phyloP scores from a whole-genome alignment of 164 flowering plant genomes.

The Kingdonia uniflora region DNA sequence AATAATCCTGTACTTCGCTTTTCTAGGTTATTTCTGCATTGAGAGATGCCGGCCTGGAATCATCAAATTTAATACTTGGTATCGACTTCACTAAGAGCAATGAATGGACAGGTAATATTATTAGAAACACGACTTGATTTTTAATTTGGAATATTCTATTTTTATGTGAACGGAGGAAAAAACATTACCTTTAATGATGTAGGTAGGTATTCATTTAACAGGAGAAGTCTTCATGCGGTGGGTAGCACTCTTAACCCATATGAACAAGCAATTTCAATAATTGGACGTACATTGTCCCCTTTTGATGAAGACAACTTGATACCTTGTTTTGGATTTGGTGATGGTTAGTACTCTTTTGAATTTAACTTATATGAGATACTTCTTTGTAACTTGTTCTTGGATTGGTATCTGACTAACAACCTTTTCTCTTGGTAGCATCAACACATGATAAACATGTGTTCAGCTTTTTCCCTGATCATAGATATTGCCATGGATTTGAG shows the following conservation, averaged over 20 bases:
- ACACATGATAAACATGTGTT: conserved; percentile 75
- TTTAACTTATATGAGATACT: not conserved
- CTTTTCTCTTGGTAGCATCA: conserved; percentile 36
- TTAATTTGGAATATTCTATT: not conserved
- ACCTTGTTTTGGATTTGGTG: conserved; percentile 98
- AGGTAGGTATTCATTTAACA: conserved; percentile 59
- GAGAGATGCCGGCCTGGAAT: conserved; percentile 84
- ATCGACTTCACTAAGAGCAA: conserved; percentile 94
- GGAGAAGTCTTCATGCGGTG: conserved; percentile 73
- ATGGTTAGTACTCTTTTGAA: conserved; percentile 47
- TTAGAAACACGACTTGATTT: not conserved
- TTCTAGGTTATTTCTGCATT: conserved; percentile 58
- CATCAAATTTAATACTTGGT: conserved; percentile 83
- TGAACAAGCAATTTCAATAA: conserved; percentile 87
- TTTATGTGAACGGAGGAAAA: not conserved
- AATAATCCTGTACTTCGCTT: conserved; percentile 1
- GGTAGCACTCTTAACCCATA: conserved; percentile 68
- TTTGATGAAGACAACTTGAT: conserved; percentile 90
- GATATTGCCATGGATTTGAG: conserved; percentile 69
- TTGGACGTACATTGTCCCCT: conserved; percentile 73
- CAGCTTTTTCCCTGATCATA: conserved; percentile 71
- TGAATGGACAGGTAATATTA: conserved; percentile 71
- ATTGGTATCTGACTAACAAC: no score
- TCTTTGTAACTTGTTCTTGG: no score
- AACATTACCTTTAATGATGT: conserved; percentile 9